These are phyloP conservation scores for Penicillium cinerascens DNA, from an alignment of 495 filamentous ascomycete species.

Conservation along the genomic window DNA sequence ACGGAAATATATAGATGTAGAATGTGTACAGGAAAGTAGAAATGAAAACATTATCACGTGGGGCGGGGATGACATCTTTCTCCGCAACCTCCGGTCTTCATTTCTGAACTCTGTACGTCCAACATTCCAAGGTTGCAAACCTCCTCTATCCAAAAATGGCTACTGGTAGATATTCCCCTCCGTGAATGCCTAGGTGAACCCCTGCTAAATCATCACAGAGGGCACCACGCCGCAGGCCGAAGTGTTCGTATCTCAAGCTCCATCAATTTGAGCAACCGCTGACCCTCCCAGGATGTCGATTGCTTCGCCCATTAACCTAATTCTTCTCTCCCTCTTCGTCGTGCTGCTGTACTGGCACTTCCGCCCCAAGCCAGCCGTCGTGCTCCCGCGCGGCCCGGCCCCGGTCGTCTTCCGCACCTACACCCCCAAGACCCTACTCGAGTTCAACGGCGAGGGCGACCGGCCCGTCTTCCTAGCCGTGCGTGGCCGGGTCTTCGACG, in stretches of 20 bases:
- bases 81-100: conserved; percentile 12
- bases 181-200: neutral
- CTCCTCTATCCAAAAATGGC: conserved; percentile 8
- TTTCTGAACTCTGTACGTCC: neutral
- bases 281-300: conserved; percentile 50
- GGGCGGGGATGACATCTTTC: conserved; percentile 17
- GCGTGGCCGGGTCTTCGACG: conserved; percentile 82
- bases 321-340: conserved; percentile 66
- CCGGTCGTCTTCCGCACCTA: conserved; percentile 87
- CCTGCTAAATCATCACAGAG: neutral
- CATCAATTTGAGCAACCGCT: conserved; percentile 1
- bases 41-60: conserved; percentile 12
- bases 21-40: neutral
- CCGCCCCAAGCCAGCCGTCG: conserved; percentile 54
- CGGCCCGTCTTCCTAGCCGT: conserved; percentile 81
- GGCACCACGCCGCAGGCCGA: conserved; percentile 18
- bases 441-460: conserved; percentile 78
- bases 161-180: neutral
- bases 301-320: conserved; percentile 73
- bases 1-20: neutral
- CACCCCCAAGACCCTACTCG: conserved; percentile 77
- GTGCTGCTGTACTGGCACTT: conserved; percentile 67
- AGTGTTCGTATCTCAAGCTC: conserved; percentile 15
- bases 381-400: conserved; percentile 65
- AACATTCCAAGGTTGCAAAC: neutral